These are phyloP conservation scores for Calonectria pseudoturangicola DNA, from an alignment of 2,329 filamentous ascomycete genomes.

Conservation along the genomic window DNA sequence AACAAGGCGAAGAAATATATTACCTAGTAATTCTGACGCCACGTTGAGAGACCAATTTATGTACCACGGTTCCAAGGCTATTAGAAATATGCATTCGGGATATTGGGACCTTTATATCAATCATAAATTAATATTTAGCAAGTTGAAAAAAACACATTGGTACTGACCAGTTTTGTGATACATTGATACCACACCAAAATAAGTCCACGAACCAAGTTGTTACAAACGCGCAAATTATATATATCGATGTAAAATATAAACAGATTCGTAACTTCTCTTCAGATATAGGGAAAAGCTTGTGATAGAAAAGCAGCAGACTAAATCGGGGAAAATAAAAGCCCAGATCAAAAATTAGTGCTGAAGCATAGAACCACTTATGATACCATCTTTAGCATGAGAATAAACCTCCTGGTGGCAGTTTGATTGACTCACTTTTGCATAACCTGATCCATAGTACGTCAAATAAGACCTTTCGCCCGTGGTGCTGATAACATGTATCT, in stretches of 20 bases:
- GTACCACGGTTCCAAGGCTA: not conserved
- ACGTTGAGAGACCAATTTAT: slow-evolving; percentile 16
- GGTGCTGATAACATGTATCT: not conserved
- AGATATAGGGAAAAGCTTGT: slow-evolving; percentile 17
- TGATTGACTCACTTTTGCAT: not conserved
- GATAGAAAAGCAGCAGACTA: slow-evolving; percentile 3
- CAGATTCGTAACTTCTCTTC: not conserved
- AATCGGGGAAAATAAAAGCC: slow-evolving; percentile 16
- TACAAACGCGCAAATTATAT: slow-evolving; percentile 3
- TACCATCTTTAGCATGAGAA: not conserved
- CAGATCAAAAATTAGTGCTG: slow-evolving; percentile 10
- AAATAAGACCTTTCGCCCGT: not conserved
- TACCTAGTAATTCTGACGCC: slow-evolving; percentile 9
- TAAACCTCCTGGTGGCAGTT: rapidly evolving
- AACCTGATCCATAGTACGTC: not conserved
- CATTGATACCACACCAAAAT: slow-evolving; percentile 19
- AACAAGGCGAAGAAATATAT: not conserved
- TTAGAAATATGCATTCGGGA: not conserved
- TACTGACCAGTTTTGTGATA: slow-evolving; percentile 3
- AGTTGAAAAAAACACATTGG: not conserved
- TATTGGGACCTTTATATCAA: not conserved
- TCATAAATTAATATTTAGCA: not conserved
- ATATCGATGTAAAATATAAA: not conserved
- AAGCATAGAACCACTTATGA: slow-evolving; percentile 3
- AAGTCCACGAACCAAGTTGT: not conserved